A percentile compares a stretch with the other conserved stretches of the same genome.
These are phyloP conservation scores for Symbiotaphrina buchneri DNA, from an alignment of 495 filamentous ascomycete species.

Conservation along the genomic window DNA sequence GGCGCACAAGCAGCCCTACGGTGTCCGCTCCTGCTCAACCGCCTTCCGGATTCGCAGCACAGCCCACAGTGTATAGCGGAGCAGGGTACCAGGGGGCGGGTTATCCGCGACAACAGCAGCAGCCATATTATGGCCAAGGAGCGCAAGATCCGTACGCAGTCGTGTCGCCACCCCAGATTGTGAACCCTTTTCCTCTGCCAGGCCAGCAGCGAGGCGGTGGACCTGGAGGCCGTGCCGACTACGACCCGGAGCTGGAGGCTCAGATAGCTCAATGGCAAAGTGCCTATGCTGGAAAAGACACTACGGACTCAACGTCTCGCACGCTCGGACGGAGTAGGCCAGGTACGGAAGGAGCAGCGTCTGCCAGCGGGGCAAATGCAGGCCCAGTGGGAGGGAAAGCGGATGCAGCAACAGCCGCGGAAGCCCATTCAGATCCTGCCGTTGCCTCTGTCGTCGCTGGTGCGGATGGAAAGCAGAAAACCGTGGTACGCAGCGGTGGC, in stretches of 20 bases:
- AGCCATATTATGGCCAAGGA: conserved; percentile 25
- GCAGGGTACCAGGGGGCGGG: conserved; percentile 6
- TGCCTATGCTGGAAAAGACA: conserved; percentile 50
- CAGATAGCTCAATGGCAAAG: conserved; percentile 95
- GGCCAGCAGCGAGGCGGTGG: conserved; percentile 20
- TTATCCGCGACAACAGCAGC: conserved; percentile 24
- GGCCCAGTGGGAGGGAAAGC: conserved; percentile 16
- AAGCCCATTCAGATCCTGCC: conserved; percentile 18
- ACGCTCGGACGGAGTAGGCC: conserved; percentile 5
- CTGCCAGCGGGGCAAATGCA: conserved; percentile 22
- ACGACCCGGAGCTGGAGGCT: conserved; percentile 70
- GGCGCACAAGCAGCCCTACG: conserved; percentile 18
- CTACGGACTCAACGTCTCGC: conserved; percentile 5
- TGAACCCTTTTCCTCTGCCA: conserved; percentile 66
- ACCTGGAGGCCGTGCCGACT: conserved; percentile 1
- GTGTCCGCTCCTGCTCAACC: conserved; percentile 21
- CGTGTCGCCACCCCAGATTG: conserved; percentile 45
- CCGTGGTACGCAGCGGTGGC: conserved; percentile 68
- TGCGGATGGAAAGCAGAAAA: conserved; percentile 29
- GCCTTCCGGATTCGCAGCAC: conserved; percentile 5
- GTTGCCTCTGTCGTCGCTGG: conserved; percentile 6
- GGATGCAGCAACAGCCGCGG: conserved; percentile 8
- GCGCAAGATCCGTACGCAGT: conserved; percentile 22
- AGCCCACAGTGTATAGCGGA: no score
- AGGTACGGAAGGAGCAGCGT: conserved; percentile 4